These are phyloP conservation scores for Corchorus capsularis DNA, from an alignment of 345 rosid species.

Conservation along the genomic window DNA sequence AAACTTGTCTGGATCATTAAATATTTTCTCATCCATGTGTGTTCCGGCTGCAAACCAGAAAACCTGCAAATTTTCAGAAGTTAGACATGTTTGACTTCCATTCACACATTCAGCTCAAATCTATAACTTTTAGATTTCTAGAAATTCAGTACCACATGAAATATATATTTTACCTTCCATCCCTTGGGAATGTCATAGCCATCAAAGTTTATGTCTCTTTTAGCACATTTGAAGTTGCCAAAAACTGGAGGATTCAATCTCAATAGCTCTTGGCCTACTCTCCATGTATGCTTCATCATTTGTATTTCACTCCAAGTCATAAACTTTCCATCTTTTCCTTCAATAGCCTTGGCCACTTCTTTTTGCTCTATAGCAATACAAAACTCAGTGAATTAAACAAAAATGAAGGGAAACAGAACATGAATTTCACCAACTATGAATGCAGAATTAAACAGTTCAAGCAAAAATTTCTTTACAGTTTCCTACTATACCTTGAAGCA, in stretches of 20 bases:
- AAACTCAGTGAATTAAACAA: too few relatives aligned
- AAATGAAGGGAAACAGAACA: neutral
- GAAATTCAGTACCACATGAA: too few relatives aligned
- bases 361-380: conserved; percentile 21
- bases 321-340: conserved; percentile 18
- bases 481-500: conserved; percentile 23
- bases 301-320: conserved; percentile 24
- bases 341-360: conserved; percentile 13
- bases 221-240: conserved; percentile 29
- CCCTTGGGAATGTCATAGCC: conserved; percentile 34
- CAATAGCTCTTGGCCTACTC: conserved; percentile 32
- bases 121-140: too few relatives aligned
- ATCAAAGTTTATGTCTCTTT: conserved; percentile 15
- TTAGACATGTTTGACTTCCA: neutral
- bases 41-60: conserved; percentile 29
- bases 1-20: conserved; percentile 26
- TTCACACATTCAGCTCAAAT: neutral
- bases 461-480: neutral
- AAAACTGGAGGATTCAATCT: conserved; percentile 26
- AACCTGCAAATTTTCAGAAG: neutral
- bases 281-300: conserved; percentile 34
- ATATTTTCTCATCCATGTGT: conserved; percentile 27
- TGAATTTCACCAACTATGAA: neutral
- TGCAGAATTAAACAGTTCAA: neutral
- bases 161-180: conserved; percentile 22